Base-by-base conservation (phyloP, 352 stramenopile genomes). In the Pythium oligandrum region DNA sequence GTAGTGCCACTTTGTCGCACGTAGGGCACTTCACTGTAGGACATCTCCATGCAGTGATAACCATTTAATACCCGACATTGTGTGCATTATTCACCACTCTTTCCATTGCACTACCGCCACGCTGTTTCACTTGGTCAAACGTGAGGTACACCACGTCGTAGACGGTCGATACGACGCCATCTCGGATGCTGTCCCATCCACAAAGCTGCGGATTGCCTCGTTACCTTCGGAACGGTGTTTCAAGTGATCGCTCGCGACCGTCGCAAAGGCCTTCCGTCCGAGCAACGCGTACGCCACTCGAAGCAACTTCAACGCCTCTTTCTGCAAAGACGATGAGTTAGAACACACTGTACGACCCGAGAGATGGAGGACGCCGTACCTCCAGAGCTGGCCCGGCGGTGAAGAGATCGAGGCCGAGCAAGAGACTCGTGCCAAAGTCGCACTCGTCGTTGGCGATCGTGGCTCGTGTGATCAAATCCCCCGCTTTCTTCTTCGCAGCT, bases 381-480 rank as follows among this genome's bases (percentile, higher is more conserved):
- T 85, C 64, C 4, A 83, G 66, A 37, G 53, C 52, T 0, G 59
- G 42, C 3, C 71, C 68, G n/a, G 55, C 57, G 1, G 69, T 80
- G 37, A 84, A 86, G 4, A 88, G 53, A 44, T 88, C 75, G 3
- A 88, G 55, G 26, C 78, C 78, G 10, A 88, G 69, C 55, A 85
- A 55, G 34, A 88, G 53, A 40, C 73, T 63, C 3, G 78, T 86
- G 6, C 78, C 78, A 58, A 88, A 88, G 53, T 88, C 78, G 53
- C 73, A 86, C 42, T 88, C 78, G 47, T 88, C 78, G 56, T 66
- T 83, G 12, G 75, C 78, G 34, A 88, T 88, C 33, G 75, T 86
- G 10, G 78, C 71, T 10, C 78, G 70, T 9, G 74, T 88, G 48
- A 86, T 64, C n/a, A 88, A 39, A 5, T 76, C 76, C 38, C 67